A percentile compares a stretch with the other conserved stretches of the same genome.
These are phyloP conservation scores for Gaillardinia entomophila DNA, from an alignment of 805 yeast genomes.

Conservation along the genomic window DNA sequence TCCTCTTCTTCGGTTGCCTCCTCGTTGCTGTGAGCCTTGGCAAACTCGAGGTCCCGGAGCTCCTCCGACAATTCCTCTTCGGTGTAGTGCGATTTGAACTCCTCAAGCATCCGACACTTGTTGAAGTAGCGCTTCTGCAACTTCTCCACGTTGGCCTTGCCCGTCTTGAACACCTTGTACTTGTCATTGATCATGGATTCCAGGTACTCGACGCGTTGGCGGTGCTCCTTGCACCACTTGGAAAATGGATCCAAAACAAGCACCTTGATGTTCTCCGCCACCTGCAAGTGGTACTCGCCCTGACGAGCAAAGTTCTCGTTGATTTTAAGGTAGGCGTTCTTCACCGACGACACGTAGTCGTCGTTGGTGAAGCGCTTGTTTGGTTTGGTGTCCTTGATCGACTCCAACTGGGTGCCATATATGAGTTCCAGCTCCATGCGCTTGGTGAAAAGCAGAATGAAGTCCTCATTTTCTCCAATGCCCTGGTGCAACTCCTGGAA, in stretches of 20 bases:
- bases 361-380: conserved; percentile 37
- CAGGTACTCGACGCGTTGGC: conserved; percentile 57
- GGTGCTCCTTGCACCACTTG: conserved; percentile 72
- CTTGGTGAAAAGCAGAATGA: conserved; percentile 56
- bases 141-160: conserved; percentile 43
- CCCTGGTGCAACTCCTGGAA: conserved; percentile 57
- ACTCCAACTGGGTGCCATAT: conserved; percentile 54
- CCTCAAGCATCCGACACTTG: conserved; percentile 71
- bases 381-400: conserved; percentile 34
- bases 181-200: conserved; percentile 48
- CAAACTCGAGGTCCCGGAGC: conserved; percentile 15
- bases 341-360: conserved; percentile 59
- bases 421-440: conserved; percentile 67
- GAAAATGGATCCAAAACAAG: conserved; percentile 66
- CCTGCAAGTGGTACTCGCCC: conserved; percentile 52
- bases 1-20: conserved; percentile 10
- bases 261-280: conserved; percentile 55
- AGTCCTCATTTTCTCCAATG: conserved; percentile 64
- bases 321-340: conserved; percentile 56
- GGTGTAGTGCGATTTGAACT: conserved; percentile 43
- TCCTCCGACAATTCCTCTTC: conserved; percentile 38
- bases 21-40: conserved; percentile 2
- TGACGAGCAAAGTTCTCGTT: conserved; percentile 50
- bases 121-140: conserved; percentile 68
- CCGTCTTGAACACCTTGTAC: conserved; percentile 46